Conservation (phyloP, 1,284 basidiomycete genomes). For the Grifola frondosa region DNA sequence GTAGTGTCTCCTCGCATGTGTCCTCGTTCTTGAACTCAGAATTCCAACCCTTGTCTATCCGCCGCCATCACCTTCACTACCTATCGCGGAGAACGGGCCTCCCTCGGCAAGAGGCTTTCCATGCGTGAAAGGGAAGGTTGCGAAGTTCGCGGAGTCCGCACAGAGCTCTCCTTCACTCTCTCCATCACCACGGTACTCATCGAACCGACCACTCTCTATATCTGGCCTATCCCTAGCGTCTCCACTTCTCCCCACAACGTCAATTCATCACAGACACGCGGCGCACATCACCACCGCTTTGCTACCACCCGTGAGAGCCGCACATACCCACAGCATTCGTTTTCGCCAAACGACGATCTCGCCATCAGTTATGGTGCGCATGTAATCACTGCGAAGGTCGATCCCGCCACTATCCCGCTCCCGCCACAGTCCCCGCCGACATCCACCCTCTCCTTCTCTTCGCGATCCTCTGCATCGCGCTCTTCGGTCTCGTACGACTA, state of each 20-base stretch:
- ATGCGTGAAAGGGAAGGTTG: constrained; percentile 32
- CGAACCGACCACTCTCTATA: no score
- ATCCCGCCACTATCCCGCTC: constrained; percentile 52
- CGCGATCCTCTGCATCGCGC: constrained; percentile 60
- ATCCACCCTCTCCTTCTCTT: constrained; percentile 71
- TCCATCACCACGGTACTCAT: constrained; percentile 18
- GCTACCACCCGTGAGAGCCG: constrained; percentile 24
- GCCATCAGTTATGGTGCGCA: constrained; percentile 25
- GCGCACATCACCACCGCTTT: constrained; percentile 21
- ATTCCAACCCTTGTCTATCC: constrained; percentile 18
- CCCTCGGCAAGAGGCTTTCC: constrained; percentile 12
- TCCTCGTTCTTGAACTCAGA: constrained; percentile 21
- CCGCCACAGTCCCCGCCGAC: constrained; percentile 67
- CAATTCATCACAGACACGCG: constrained; percentile 16
- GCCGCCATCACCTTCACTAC: constrained; percentile 12
- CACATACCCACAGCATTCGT: constrained; percentile 15
- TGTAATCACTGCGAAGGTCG: constrained; percentile 40
- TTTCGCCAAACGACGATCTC: constrained; percentile 33
- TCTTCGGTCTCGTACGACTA: constrained; percentile 43
- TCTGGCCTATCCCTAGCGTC: no score
- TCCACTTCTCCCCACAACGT: constrained; percentile 27
- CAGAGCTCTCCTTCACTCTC: constrained; percentile 20
- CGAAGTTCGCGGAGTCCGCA: constrained; percentile 20
- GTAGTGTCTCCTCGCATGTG: constrained; percentile 30
- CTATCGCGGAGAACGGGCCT: constrained; percentile 24